Conservation (phyloP, 768 basidiomycete genomes). For the Kwoniella sp. region DNA sequence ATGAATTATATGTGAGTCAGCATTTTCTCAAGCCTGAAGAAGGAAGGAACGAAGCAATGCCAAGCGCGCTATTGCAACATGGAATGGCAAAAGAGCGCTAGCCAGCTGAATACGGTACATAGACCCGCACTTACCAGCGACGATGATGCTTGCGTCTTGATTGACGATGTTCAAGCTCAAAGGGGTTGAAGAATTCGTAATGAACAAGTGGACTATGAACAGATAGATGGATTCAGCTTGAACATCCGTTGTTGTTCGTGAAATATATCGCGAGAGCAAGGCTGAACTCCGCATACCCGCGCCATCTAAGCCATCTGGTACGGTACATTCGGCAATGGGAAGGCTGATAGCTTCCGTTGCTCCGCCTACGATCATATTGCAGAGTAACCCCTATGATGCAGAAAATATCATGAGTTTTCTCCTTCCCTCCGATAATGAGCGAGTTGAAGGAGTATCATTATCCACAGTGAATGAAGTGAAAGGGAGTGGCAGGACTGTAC, state of each 20-base stretch:
- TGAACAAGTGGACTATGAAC: conserved; percentile 25
- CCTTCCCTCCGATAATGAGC: no score
- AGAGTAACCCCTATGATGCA: conserved; percentile 17
- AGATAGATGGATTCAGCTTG: neutral
- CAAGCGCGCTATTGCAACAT: no score
- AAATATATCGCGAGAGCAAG: neutral
- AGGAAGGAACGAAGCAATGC: no score
- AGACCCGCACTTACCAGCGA: conserved; percentile 27
- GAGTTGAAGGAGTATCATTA: no score
- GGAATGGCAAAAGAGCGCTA: no score
- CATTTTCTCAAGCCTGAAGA: no score
- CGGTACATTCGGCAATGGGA: conserved; percentile 29
- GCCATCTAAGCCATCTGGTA: conserved; percentile 35
- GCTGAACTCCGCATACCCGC: conserved; percentile 15
- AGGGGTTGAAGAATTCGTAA: conserved; percentile 24
- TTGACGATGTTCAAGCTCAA: conserved; percentile 28
- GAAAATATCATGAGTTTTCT: no score
- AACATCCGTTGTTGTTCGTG: no score
- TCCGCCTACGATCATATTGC: conserved; percentile 41
- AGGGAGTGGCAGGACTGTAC: no score
- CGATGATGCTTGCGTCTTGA: conserved; percentile 27
- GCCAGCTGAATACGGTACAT: no score
- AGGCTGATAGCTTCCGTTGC: conserved; percentile 26
- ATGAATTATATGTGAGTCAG: no score
- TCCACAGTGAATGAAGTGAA: no score